phyloP scores from a whole-genome alignment of 306 rosid species.

The Trifolium subterraneum region DNA sequence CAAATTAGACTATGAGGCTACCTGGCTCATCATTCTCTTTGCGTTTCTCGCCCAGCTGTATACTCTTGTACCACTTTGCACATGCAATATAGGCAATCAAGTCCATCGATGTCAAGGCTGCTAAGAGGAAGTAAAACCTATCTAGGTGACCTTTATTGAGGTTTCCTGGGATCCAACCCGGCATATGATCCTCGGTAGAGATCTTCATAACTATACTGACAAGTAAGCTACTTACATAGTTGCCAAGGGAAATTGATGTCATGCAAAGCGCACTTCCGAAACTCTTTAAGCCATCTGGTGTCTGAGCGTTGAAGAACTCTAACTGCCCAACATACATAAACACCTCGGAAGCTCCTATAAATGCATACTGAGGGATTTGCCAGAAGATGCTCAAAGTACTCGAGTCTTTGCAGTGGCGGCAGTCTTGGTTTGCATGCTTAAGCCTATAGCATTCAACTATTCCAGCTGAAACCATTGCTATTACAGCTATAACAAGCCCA shows the following conservation, averaged over 20 bases:
- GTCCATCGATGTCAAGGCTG: constrained; percentile 81
- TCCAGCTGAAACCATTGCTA: constrained; percentile 98
- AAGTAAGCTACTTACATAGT: constrained; percentile 89
- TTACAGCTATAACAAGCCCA: constrained; percentile 88
- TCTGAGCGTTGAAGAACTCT: constrained; percentile 96
- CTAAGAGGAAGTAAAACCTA: constrained; percentile 93
- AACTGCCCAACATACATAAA: constrained; percentile 98
- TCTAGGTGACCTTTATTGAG: constrained; percentile 95
- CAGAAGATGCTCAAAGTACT: constrained; percentile 93
- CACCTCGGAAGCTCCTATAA: constrained; percentile 97
- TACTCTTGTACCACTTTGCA: constrained; percentile 93
- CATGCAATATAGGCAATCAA: constrained; percentile 69
- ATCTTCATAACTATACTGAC: constrained; percentile 95
- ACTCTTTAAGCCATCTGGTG: constrained; percentile 97
- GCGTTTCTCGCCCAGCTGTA: constrained; percentile 70
- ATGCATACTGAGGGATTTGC: constrained; percentile 95
- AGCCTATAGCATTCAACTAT: constrained; percentile 88
- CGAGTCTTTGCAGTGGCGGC: constrained; percentile 69
- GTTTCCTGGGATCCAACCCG: constrained; percentile 99
- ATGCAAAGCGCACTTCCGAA: constrained; percentile 97
- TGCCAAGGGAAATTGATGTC: constrained; percentile 97
- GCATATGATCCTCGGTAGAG: constrained; percentile 88
- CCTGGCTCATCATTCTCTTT: constrained; percentile 51
- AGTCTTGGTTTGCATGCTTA: constrained; percentile 67
- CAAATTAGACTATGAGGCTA: constrained; percentile 53